Evolutionary conservation across 1,284 basidiomycete genomes (phyloP), one percentile per base, ranked within the genome.

Genomic region (Marasmius tenuissimus): DNA sequence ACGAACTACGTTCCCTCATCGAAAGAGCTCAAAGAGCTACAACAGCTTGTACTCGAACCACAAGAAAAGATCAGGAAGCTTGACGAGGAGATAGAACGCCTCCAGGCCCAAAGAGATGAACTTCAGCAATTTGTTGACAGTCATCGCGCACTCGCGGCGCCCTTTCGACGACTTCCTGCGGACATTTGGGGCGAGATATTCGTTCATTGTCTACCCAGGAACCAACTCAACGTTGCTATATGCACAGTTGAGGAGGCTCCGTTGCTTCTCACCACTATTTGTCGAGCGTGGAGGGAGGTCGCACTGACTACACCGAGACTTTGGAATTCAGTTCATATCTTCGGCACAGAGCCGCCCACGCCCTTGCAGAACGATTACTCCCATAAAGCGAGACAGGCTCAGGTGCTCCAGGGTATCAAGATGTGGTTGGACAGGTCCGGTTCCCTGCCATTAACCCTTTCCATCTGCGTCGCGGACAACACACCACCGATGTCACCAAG

Each of bases 161-260:
- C 53, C 14, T 48, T 61, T 55, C 35, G 54, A 39, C 18, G 52
- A 10, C 54, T 61, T 47, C 54, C 60, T 50, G 34, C 37, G 9
- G 60, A 61, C 39, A 27, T 61, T 18, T n/a, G 56, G 14, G 35
- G 42, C 3, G 42, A 57, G 35, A 61, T 61, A 34, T 61, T 57
- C 42, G 51, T 51, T 40, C 53, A 61, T 8, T 61, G 60, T 40
- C 39, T 61, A 10, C 60, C 60, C 9, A 33, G 37, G 9, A 33
- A 35, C 20, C 37, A 48, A 12, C 42, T 54, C 22, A 20, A 50
- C 4, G 33, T 53, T 9, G 27, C 27, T 4, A 27, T 27, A 2
- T 6, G 55, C n/a, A 47, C 33, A 9, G 37, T 33, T 1, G 3
- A 50, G 16, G 7, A 54, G 16, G 50, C 51, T 14, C 59, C 59